Evolutionary conservation across 2,329 filamentous ascomycete species (phyloP).

Genomic region (Sporothrix humicola): DNA sequence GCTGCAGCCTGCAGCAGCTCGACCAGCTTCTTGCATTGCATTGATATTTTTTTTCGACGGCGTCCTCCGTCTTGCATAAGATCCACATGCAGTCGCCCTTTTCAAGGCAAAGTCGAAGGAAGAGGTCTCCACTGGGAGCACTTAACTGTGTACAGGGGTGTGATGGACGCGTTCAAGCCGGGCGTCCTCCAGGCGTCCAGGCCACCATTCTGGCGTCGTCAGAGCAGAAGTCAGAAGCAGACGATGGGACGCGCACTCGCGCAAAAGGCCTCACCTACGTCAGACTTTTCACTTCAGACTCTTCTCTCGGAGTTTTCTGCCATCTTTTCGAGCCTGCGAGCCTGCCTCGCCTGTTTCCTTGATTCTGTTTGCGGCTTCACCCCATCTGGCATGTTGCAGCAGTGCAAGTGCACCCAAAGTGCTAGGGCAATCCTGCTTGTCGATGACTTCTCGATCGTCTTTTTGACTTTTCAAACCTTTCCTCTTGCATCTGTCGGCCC

Average conservation of each 20-base stretch:
- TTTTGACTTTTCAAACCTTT: neutral
- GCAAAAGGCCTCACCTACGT: slow-evolving; percentile 9
- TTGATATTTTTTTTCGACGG: neutral
- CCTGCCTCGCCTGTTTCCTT: neutral
- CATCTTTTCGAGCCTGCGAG: too few relatives aligned
- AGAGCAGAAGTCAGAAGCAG: neutral
- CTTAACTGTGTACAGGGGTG: neutral
- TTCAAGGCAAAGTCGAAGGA: neutral
- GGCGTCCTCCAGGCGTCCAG: too few relatives aligned
- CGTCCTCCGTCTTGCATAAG: neutral
- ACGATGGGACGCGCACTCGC: neutral
- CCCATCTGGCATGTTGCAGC: slow-evolving; percentile 14
- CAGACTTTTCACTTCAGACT: neutral
- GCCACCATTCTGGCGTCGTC: neutral
- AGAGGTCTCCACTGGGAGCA: neutral
- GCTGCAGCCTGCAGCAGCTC: neutral
- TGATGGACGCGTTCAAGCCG: neutral
- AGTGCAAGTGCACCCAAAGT: neutral
- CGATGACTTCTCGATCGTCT: too few relatives aligned
- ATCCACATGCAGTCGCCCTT: neutral
- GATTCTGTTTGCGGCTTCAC: slow-evolving; percentile 18
- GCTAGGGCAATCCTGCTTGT: too few relatives aligned
- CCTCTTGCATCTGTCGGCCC: neutral
- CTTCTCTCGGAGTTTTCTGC: neutral
- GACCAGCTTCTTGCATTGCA: too few relatives aligned